Percentiles rank a stretch among this genome's conserved stretches.
Conservation (phyloP, 2,329 filamentous ascomycete species). For the Trichoderma sp. region DNA sequence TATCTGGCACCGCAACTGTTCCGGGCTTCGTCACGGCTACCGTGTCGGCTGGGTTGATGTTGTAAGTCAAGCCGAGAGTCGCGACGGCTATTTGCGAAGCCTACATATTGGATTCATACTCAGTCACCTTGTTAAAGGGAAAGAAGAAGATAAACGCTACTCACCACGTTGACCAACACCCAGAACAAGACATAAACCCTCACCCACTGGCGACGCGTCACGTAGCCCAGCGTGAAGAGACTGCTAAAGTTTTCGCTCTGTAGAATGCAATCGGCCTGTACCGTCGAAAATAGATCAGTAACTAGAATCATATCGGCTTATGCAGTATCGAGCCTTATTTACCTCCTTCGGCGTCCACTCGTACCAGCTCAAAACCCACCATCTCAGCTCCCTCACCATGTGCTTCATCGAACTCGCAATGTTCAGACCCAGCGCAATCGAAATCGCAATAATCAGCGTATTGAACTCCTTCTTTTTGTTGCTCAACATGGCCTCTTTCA, state of each 20-base stretch:
- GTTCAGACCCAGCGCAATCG: constrained; percentile 41
- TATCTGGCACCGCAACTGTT: constrained; percentile 36
- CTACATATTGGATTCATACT: constrained; percentile 23
- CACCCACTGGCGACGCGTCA: constrained; percentile 22
- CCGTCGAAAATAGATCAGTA: not conserved
- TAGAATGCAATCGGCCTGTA: constrained; percentile 25
- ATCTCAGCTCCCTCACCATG: constrained; percentile 44
- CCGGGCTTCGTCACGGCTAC: constrained; percentile 34
- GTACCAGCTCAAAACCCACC: constrained; percentile 42
- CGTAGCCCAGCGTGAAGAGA: constrained; percentile 23
- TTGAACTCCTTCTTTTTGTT: constrained; percentile 42
- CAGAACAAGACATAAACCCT: constrained; percentile 25
- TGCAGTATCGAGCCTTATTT: constrained; percentile 6
- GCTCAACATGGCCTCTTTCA: constrained; percentile 31
- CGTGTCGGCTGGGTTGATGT: constrained; percentile 38
- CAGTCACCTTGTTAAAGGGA: not conserved
- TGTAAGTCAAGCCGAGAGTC: constrained; percentile 41
- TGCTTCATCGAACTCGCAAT: constrained; percentile 42
- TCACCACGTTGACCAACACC: constrained; percentile 26
- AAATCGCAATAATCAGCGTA: constrained; percentile 42
- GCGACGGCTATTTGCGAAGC: constrained; percentile 43
- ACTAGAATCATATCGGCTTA: not conserved
- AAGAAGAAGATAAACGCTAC: not conserved
- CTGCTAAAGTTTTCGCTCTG: constrained; percentile 28
- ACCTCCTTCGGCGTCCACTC: constrained; percentile 40